Base-by-base conservation (phyloP, 202 grass and related monocot species). In the Digitaria exilis region DNA sequence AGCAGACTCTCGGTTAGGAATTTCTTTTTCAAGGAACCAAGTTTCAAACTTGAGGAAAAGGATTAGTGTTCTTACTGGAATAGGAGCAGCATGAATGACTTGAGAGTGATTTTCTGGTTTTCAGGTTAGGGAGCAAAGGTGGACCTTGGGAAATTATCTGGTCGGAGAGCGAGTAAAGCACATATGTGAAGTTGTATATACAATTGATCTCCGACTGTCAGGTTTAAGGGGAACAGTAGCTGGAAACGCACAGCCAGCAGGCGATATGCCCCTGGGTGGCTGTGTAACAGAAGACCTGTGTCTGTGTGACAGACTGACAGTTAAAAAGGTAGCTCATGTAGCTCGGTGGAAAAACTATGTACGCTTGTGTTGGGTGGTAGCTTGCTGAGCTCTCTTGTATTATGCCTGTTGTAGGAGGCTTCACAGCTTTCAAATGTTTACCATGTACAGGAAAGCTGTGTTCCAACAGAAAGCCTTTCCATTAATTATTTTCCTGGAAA, bases 41-140 rank as follows among this genome's bases (percentile, higher is more conserved):
- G 32, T 54, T 15, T 16, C 9, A 58, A 7, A 72, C 69, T 73
- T 80, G 9, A 28, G 46, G 44, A n/a, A 73, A 73, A 73, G 28
- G 28, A 7, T 13, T 14, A 21, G 30, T 72, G 2, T 3, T 52
- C 42, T 52, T 31, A 32, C 46, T 52, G 17, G 44, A 71, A 51
- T 3, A 73, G 45, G 22, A 22, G 29, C 10, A 54, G 19, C 11
- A 55, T n/a, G 49, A 12, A 22, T 24, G 9, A 55, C 30, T 55
- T 49, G 5, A 16, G 15, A 43, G 1, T 21, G 1, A 7, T 37
- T 73, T 34, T 25, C 19, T 31, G 35, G 5, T 57, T 90, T 87
- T 30, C 85, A 94, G 94, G 87, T 78, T 97, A 88, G 73, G 83
- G 80, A 94, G 87, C 80, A 90, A 88, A 88, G 81, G 87, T 60